These are phyloP conservation scores for Pterocarpus macrocarpus DNA, from an alignment of 306 rosid species.

Conservation along the genomic window DNA sequence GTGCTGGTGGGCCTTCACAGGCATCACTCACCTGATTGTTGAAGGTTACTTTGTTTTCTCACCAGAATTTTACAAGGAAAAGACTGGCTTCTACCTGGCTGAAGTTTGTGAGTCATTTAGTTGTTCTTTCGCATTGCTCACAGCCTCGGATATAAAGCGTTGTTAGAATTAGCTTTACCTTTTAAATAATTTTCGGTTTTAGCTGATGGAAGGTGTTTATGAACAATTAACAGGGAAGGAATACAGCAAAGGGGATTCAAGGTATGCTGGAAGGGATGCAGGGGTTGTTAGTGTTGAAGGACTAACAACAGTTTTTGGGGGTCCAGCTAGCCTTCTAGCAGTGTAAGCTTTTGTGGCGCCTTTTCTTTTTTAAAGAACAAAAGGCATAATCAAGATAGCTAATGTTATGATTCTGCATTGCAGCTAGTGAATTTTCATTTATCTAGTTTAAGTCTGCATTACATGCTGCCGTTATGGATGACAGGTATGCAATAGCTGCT, in stretches of 20 bases:
- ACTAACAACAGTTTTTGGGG: conserved; percentile 77
- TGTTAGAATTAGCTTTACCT: background rate
- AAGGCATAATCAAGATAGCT: background rate
- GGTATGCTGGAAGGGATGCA: conserved; percentile 82
- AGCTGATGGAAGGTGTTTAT: conserved; percentile 29
- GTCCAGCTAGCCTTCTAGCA: conserved; percentile 87
- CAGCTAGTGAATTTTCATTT: background rate
- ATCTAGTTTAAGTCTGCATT: background rate
- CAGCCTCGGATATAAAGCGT: background rate
- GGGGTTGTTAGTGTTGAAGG: conserved; percentile 81
- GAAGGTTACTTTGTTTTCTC: conserved; percentile 90
- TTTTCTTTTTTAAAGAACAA: background rate
- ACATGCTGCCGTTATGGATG: conserved; percentile 33
- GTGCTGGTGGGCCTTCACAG: conserved; percentile 99
- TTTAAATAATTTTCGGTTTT: background rate
- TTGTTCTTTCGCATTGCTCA: background rate
- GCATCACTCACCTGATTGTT: conserved; percentile 79
- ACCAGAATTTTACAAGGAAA: conserved; percentile 84
- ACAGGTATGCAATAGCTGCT: conserved; percentile 81
- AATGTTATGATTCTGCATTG: conserved; percentile 15
- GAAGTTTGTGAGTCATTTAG: conserved; percentile 83
- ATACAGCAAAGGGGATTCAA: conserved; percentile 97
- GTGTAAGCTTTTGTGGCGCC: conserved; percentile 62
- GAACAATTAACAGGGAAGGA: conserved; percentile 80
- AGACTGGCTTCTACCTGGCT: conserved; percentile 71